Conservation (phyloP, 352 stramenopile species). For the Bremia lactucae region DNA sequence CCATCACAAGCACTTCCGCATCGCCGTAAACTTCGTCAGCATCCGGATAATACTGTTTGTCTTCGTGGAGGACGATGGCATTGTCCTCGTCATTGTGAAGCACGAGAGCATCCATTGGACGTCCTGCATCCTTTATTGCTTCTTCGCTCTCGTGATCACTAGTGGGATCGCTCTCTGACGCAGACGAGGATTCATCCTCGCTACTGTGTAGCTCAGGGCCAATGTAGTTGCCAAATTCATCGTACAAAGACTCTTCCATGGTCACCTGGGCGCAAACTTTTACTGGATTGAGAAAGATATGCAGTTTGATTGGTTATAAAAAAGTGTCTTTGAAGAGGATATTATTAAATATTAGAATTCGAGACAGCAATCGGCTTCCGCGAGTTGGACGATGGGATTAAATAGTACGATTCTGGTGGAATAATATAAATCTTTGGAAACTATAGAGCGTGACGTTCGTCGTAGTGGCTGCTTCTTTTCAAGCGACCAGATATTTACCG, state of each 20-base stretch:
- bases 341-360: conserved; percentile 19
- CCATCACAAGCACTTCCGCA: conserved; percentile 94
- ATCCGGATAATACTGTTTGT: conserved; percentile 99
- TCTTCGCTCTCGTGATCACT: conserved; percentile 41
- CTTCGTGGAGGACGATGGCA: conserved; percentile 98
- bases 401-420: background rate
- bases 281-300: conserved; percentile 11
- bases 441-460: too few species aligned
- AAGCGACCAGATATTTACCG: conserved; percentile 50
- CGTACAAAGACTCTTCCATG: conserved; percentile 96
- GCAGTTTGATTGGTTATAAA: conserved; percentile 5
- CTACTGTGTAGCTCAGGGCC: conserved; percentile 90
- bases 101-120: conserved; percentile 36
- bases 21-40: conserved; percentile 95
- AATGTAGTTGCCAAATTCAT: conserved; percentile 99
- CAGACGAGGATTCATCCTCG: conserved; percentile 52
- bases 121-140: conserved; percentile 11
- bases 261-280: background rate
- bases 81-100: conserved; percentile 63
- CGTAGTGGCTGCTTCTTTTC: conserved; percentile 2
- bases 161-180: conserved; percentile 31
- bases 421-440: background rate
- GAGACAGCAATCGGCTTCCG: conserved; percentile 22
- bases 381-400: conserved; percentile 7
- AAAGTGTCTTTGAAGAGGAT: too few species aligned